phyloP scores from a whole-genome alignment of 805 yeast genomes.

The Pichia ethanolica region DNA sequence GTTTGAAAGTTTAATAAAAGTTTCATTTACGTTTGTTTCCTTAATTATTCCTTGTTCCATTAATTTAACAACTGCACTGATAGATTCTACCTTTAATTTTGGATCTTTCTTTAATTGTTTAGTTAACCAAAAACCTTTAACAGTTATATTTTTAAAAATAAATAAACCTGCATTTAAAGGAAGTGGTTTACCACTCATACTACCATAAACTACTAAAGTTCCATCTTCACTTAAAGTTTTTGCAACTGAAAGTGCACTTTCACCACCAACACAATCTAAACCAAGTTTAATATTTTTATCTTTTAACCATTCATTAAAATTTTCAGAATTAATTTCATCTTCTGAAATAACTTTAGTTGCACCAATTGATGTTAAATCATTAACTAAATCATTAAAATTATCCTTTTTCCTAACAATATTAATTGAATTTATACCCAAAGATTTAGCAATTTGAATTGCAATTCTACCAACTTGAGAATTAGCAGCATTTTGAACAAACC shows the following conservation, averaged over 20 bases:
- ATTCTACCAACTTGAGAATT: constrained; percentile 91
- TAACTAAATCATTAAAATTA: constrained; percentile 51
- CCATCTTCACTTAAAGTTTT: constrained; percentile 74
- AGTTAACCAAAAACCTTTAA: constrained; percentile 92
- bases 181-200: constrained; percentile 95
- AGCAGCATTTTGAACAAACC: constrained; percentile 96
- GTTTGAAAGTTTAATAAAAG: constrained; percentile 25
- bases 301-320: constrained; percentile 51
- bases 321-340: constrained; percentile 64
- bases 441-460: constrained; percentile 79
- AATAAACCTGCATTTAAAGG: constrained; percentile 81
- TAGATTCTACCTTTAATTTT: constrained; percentile 46
- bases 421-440: constrained; percentile 73
- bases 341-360: constrained; percentile 93
- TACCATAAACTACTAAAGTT: constrained; percentile 86
- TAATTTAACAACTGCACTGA: constrained; percentile 47
- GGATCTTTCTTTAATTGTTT: constrained; percentile 56
- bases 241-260: constrained; percentile 71
- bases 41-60: constrained; percentile 50
- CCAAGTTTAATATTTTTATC: constrained; percentile 62
- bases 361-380: constrained; percentile 57
- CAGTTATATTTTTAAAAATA: constrained; percentile 80
- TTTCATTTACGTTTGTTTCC: constrained; percentile 39
- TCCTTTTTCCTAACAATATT: constrained; percentile 85
- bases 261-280: constrained; percentile 90